Base-by-base conservation (phyloP, 1,284 basidiomycete genomes). In the Cutaneotrichosporon daszewskae region DNA sequence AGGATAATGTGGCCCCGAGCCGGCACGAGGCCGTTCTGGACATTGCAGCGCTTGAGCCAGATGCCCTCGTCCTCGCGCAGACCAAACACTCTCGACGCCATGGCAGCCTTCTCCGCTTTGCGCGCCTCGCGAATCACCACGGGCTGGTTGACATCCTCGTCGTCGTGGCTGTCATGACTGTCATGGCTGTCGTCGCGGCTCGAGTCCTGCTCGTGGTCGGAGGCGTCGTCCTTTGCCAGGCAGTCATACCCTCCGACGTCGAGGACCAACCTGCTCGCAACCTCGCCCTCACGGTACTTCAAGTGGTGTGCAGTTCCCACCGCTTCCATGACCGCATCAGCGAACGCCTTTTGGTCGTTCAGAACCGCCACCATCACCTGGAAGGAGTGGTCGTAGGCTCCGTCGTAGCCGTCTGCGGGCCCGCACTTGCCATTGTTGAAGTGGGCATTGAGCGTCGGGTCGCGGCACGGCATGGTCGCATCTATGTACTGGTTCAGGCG, bases 21-120 rank as follows among this genome's bases (percentile, higher is more conserved):
- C 2, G 69, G 69, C 3, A 69, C 48, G 10, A 66, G 41, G 4
- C 50, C 46, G 38, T 55, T 48, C 12, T 42, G 44, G n/a, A 70
- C 40, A 31, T 70, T 70, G 36, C 68, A 67, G 12, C 69, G 60
- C 54, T 72, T 72, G 36, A 72, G 60, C 67, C 66, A 71, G 4
- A 71, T 59, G 0, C 60, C 66, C 37, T 71, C 69, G 4, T 60
- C 60, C 45, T 67, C 60, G 18, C 54, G 53, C n/a, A 73, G 41
- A 1, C 66, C 67, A 44, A 72, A 70, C 22, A 68, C 47, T 28
- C 62, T 59, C 9, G 65, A 62, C 7, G 64, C 62, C 49, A 62
- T 45, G 10, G 48, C 45, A 1, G 57, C 60, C 38, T 60, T 65
- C 34, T 62, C 59, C 1, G 55, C 58, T 38, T 69, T 66, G 5